Conservation (phyloP, 306 rosid species). For the Cucurbita moschata region DNA sequence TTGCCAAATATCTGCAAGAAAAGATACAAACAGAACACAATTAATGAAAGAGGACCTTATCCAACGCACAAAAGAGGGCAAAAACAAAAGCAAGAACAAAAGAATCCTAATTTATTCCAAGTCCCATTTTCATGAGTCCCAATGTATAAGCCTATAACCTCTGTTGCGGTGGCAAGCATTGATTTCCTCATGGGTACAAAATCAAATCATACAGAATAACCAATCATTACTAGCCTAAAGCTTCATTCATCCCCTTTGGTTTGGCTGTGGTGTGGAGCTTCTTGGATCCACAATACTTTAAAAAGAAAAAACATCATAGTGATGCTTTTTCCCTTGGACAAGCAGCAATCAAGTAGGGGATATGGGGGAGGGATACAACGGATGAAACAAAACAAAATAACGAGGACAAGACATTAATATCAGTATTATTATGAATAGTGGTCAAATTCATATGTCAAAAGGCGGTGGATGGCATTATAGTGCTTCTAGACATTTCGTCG, state of each 20-base stretch:
- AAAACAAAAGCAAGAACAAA: not conserved
- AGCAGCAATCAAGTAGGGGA: not conserved
- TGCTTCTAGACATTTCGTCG: slow-evolving; percentile 12
- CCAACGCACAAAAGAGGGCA: not conserved
- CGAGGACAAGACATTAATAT: not conserved
- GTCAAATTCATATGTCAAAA: slow-evolving; percentile 19
- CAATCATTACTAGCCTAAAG: not conserved
- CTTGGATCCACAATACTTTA: no score
- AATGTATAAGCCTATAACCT: not conserved
- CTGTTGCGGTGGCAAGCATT: not conserved
- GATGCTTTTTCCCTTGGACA: not conserved
- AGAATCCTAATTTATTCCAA: not conserved
- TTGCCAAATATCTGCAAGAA: slow-evolving; percentile 1
- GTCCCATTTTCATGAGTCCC: slow-evolving; percentile 22
- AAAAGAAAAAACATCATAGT: no score
- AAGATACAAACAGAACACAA: not conserved
- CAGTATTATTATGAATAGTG: not conserved
- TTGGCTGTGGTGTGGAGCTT: no score
- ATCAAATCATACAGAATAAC: not conserved
- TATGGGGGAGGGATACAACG: not conserved
- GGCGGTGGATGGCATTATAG: slow-evolving; percentile 24
- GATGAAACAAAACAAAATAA: not conserved
- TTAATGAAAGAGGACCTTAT: slow-evolving; percentile 1
- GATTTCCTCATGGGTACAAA: not conserved
- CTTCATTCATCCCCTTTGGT: no score